Evolutionary conservation across 2,329 filamentous ascomycete species (phyloP).

Genomic region (Cryphonectria carpinicola): DNA sequence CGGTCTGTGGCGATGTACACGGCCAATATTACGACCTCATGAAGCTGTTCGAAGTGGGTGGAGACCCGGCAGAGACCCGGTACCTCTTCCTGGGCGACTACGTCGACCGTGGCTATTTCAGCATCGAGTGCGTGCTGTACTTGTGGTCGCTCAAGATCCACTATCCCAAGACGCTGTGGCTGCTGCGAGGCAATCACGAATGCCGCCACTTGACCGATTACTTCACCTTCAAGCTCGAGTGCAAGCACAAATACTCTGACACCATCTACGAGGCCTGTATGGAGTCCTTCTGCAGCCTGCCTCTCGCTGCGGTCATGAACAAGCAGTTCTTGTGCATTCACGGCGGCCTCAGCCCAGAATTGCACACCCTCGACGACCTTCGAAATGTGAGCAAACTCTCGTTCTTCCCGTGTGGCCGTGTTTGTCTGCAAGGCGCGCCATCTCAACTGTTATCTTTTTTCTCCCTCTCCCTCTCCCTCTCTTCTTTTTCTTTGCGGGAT

Average conservation of each 20-base stretch:
- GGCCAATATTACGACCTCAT: constrained; percentile 99
- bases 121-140: constrained; percentile 98
- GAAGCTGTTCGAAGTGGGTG: constrained; percentile 98
- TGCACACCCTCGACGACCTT: constrained; percentile 93
- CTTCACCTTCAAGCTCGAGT: constrained; percentile 99
- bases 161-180: constrained; percentile 96
- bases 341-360: constrained; percentile 90
- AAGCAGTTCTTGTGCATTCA: constrained; percentile 99
- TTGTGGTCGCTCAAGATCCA: constrained; percentile 98
- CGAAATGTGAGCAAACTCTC: constrained; percentile 67
- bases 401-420: not conserved
- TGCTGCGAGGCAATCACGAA: constrained; percentile 97
- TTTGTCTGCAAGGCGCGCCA: constrained; percentile 3
- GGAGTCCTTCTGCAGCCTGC: constrained; percentile 94
- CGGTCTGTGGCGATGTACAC: constrained; percentile 96
- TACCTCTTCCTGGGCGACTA: constrained; percentile 98
- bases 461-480: not conserved
- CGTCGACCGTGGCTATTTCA: constrained; percentile 97
- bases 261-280: constrained; percentile 96
- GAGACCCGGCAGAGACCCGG: constrained; percentile 92
- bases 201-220: constrained; percentile 99
- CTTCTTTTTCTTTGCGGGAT: not conserved
- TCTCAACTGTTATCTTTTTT: not conserved
- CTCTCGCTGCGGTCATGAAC: constrained; percentile 97
- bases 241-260: constrained; percentile 99